phyloP scores from a whole-genome alignment of 176 grass and related monocot species.

The Carex pumila region DNA sequence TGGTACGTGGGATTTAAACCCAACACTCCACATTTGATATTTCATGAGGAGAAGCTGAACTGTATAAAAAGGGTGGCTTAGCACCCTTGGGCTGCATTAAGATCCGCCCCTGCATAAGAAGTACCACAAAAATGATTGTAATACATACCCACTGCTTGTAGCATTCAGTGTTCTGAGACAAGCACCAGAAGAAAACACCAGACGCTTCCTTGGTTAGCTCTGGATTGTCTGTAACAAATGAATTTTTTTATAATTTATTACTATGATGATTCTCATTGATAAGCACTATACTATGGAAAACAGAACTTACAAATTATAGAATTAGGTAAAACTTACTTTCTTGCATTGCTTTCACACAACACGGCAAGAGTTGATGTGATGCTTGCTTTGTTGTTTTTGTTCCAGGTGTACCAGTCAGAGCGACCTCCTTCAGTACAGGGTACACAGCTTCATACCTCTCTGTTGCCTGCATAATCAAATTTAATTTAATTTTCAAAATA shows the following conservation, averaged over 20 bases:
- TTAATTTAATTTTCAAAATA: background rate
- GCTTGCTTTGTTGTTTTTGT: constrained; percentile 95
- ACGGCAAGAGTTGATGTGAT: constrained; percentile 70
- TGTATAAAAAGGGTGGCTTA: too few relatives aligned
- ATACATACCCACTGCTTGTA: constrained; percentile 88
- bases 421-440: constrained; percentile 73
- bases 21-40: too few relatives aligned
- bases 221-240: constrained; percentile 56
- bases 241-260: background rate
- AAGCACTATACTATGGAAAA: background rate
- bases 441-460: constrained; percentile 88
- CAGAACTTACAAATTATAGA: background rate
- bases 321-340: constrained; percentile 57
- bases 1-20: too few relatives aligned
- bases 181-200: constrained; percentile 82
- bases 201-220: constrained; percentile 63
- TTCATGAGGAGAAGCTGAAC: too few relatives aligned
- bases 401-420: constrained; percentile 65
- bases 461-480: constrained; percentile 54
- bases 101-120: background rate
- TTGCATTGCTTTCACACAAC: constrained; percentile 65
- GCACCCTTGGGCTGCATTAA: too few relatives aligned
- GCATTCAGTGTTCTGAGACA: constrained; percentile 67
- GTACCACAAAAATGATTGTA: background rate
- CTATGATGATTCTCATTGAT: background rate